Percentiles rank a stretch among this genome's conserved stretches.
Conservation (phyloP, 495 filamentous ascomycete genomes). For the Penicillium pancosmium region DNA sequence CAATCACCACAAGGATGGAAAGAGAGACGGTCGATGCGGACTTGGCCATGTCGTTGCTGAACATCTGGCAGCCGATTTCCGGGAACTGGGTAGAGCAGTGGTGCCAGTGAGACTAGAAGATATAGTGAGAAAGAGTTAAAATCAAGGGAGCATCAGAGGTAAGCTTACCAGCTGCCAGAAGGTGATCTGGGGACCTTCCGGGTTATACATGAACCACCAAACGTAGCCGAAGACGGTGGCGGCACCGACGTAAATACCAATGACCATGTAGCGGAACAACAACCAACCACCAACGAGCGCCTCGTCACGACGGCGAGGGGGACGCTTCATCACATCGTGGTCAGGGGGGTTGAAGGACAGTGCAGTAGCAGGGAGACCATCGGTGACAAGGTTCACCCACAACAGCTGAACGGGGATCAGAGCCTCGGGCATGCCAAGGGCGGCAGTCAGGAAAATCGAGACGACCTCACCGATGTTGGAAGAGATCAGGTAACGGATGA, state of each 20-base stretch:
- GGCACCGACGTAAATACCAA: slow-evolving; percentile 91
- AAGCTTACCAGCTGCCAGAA: slow-evolving; percentile 79
- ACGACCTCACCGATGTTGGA: slow-evolving; percentile 99
- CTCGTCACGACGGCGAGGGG: slow-evolving; percentile 90
- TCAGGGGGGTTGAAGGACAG: slow-evolving; percentile 97
- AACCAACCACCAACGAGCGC: slow-evolving; percentile 91
- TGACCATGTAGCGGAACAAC: slow-evolving; percentile 96
- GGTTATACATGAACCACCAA: slow-evolving; percentile 99
- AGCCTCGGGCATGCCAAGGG: slow-evolving; percentile 96
- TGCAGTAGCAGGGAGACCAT: slow-evolving; percentile 95
- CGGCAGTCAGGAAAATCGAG: slow-evolving; percentile 98
- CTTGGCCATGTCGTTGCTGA: slow-evolving; percentile 84
- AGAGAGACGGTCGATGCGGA: slow-evolving; percentile 95
- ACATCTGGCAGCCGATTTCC: slow-evolving; percentile 93
- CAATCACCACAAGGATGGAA: slow-evolving; percentile 91
- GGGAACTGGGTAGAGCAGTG: slow-evolving; percentile 84
- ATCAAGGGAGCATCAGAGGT: background rate
- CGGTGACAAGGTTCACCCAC: slow-evolving; percentile 99
- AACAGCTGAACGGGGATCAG: slow-evolving; percentile 96
- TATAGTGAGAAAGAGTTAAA: slow-evolving; percentile 20
- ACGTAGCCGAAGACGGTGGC: slow-evolving; percentile 97
- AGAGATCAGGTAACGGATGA: slow-evolving; percentile 98
- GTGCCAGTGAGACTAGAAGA: slow-evolving; percentile 79
- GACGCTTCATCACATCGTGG: slow-evolving; percentile 93
- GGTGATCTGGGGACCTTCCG: slow-evolving; percentile 86